Evolutionary conservation across 176 grass and related monocot species (phyloP), one percentile per base, ranked within the genome.

Genomic region (Oryza meridionalis): DNA sequence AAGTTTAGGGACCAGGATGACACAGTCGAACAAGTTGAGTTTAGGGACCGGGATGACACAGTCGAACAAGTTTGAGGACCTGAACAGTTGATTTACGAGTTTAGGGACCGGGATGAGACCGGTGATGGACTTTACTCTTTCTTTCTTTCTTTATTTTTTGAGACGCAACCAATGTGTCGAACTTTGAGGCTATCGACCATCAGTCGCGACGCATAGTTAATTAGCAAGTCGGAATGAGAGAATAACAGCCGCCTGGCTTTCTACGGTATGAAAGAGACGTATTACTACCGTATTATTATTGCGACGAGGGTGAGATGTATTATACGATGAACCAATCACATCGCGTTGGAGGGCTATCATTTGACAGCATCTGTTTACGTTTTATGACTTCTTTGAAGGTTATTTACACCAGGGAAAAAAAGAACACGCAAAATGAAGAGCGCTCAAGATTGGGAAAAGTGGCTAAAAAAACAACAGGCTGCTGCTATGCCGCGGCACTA

Each of bases 321-420:
- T 3, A 31, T 2, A 29, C n/a, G n/a, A 75, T 76, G 6, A 61
- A 67, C 43, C 50, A 67, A 75, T 42, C 74, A 66, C 46, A 74
- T 72, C 46, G 16, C 78, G 55, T 24, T 4, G 27, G 26, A 33
- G 1, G 46, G 71, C 64, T 5, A 76, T 69, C 45, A 61, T 59
- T 82, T 49, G 78, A 69, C 69, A 83, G 49, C 79, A 71, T 75
- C 62, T 67, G 42, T 76, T 76, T 31, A 61, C 43, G 43, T 11
- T 67, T 90, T 68, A 90, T 86, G 82, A 12, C 70, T 24, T 74
- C 65, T 47, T 2, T 47, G 27, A n/a, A 67, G 46, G 78, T 77
- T 73, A 90, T 86, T 27, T 86, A 90, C 79, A 86, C 37, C n/a
- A 73, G 7, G 37, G 38, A 43, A n/a, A 0, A 58, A n/a, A 81